Evolutionary conservation across 179 eudicot species (phyloP).

Genomic region (Beta lomatogona): DNA sequence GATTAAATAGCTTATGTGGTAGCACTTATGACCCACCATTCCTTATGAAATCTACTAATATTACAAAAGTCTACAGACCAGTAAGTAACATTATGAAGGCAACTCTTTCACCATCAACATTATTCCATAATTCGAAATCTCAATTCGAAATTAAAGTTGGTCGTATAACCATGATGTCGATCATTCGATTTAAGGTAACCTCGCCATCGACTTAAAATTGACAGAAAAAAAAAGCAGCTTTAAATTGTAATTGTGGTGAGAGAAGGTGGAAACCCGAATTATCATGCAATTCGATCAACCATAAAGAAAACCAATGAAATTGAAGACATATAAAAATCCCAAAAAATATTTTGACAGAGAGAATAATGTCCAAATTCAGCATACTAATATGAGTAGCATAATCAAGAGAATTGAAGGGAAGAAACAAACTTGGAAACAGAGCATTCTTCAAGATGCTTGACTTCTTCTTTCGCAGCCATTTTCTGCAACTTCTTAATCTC

Average conservation of each 20-base stretch:
- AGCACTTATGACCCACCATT: not conserved
- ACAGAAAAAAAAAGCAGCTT: too few relatives aligned
- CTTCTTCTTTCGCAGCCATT: conserved; percentile 56
- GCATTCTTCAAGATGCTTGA: conserved; percentile 80
- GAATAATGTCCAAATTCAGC: not conserved
- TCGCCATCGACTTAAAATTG: not conserved
- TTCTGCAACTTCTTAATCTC: conserved; percentile 5
- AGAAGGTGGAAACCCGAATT: not conserved
- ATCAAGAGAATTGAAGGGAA: not conserved
- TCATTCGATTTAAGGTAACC: not conserved
- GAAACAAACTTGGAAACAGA: conserved; percentile 73
- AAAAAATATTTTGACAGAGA: not conserved
- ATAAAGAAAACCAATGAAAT: not conserved
- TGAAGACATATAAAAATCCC: not conserved
- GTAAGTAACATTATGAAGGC: not conserved
- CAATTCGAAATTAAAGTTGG: not conserved
- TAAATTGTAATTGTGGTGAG: not conserved
- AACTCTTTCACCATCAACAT: not conserved
- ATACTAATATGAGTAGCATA: not conserved
- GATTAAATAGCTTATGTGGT: not conserved
- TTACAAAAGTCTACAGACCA: not conserved
- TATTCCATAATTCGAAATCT: not conserved
- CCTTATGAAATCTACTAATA: too few relatives aligned
- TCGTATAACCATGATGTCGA: not conserved
- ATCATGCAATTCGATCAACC: not conserved